Conservation (phyloP, 805 yeast genomes). For the Candida gorgasii region DNA sequence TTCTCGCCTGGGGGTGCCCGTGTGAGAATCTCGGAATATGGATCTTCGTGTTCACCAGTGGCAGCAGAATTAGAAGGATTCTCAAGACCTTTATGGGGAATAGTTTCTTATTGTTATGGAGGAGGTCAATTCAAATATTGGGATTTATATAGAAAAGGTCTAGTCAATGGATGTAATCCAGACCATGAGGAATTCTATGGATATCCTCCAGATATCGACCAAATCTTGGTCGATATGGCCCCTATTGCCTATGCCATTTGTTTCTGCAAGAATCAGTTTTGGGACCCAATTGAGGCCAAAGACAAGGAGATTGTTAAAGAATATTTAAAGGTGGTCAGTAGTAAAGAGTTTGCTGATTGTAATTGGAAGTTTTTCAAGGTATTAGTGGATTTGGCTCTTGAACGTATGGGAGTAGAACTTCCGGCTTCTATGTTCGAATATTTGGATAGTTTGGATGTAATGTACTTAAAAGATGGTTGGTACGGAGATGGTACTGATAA, state of each 20-base stretch:
- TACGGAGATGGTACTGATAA: constrained; percentile 25
- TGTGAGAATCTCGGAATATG: constrained; percentile 20
- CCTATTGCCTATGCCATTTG: constrained; percentile 27
- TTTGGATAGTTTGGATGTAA: constrained; percentile 21
- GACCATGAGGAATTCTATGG: constrained; percentile 29
- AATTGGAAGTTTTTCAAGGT: constrained; percentile 32
- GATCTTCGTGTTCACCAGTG: constrained; percentile 22
- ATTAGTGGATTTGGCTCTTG: constrained; percentile 25
- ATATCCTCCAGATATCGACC: constrained; percentile 19
- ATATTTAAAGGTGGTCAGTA: constrained; percentile 20
- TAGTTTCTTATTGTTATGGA: constrained; percentile 25
- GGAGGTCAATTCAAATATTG: constrained; percentile 21
- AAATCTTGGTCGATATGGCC: constrained; percentile 29
- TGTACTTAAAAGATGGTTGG: constrained; percentile 30
- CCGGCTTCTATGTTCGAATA: constrained; percentile 16
- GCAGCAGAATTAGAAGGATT: constrained; percentile 30
- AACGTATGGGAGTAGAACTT: constrained; percentile 19
- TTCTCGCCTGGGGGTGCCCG: constrained; percentile 16
- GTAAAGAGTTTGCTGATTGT: constrained; percentile 16
- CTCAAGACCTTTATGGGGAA: constrained; percentile 30
- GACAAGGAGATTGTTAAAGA: constrained; percentile 18
- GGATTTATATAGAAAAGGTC: constrained; percentile 23
- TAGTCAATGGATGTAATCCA: constrained; percentile 27
- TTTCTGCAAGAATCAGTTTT: constrained; percentile 22
- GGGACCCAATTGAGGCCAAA: constrained; percentile 23